A percentile compares a stretch with the other conserved stretches of the same genome.
Evolutionary conservation across 192 early-diverging fungal genomes (phyloP).

Genomic region (Gonapodya prolifera): DNA sequence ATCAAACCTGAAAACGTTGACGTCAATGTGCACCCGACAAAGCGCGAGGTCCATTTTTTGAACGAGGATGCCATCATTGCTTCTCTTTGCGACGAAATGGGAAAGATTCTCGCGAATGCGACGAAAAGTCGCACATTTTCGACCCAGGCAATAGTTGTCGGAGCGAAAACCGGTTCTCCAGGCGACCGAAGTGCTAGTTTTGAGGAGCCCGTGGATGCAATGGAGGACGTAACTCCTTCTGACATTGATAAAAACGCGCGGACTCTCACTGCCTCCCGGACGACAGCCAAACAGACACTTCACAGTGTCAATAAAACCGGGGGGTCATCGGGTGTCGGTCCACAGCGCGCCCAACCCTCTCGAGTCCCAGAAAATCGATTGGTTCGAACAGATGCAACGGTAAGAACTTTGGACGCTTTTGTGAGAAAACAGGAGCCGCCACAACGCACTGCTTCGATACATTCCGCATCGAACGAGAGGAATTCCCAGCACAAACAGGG

Average conservation of each 20-base stretch:
- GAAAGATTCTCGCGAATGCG: constrained; percentile 48
- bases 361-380: constrained; percentile 51
- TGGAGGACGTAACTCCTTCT: too few relatives aligned
- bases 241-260: too few relatives aligned
- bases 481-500: too few relatives aligned
- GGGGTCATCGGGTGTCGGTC: too few relatives aligned
- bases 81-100: constrained; percentile 52
- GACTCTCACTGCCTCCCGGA: too few relatives aligned
- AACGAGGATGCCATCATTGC: constrained; percentile 76
- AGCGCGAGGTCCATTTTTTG: constrained; percentile 85
- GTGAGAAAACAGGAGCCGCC: constrained; percentile 7
- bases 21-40: constrained; percentile 98
- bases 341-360: not conserved
- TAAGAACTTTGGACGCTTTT: constrained; percentile 64
- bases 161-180: too few relatives aligned
- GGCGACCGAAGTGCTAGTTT: too few relatives aligned
- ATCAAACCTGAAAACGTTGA: constrained; percentile 84
- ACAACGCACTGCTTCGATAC: too few relatives aligned
- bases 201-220: too few relatives aligned
- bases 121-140: constrained; percentile 64
- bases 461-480: too few relatives aligned
- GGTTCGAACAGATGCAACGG: constrained; percentile 76
- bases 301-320: too few relatives aligned
- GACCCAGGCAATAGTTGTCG: constrained; percentile 14
- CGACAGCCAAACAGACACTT: too few relatives aligned